Percentiles rank a stretch among this genome's conserved stretches.
These are phyloP conservation scores for Cucurbita ficifolia DNA, from an alignment of 306 rosid genomes.

Conservation along the genomic window DNA sequence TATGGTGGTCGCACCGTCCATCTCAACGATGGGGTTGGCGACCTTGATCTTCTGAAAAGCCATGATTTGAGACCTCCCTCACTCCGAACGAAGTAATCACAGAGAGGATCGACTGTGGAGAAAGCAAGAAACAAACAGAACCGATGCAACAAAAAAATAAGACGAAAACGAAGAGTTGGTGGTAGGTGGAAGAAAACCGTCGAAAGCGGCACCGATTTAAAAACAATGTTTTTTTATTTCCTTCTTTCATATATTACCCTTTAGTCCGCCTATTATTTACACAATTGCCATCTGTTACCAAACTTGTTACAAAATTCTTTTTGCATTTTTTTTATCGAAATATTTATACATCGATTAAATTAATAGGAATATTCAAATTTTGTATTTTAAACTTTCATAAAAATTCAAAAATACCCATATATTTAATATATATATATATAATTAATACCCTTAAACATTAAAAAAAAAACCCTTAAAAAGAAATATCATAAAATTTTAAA, in stretches of 20 bases:
- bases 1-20: constrained; percentile 59
- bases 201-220: neutral
- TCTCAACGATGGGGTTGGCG: constrained; percentile 91
- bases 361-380: too few relatives aligned
- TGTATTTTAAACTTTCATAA: too few relatives aligned
- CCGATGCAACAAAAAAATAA: neutral
- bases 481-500: too few relatives aligned
- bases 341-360: too few relatives aligned
- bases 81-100: neutral
- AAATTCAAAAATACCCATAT: too few relatives aligned
- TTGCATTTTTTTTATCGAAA: neutral
- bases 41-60: constrained; percentile 83
- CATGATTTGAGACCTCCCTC: constrained; percentile 22
- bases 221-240: neutral
- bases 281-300: neutral
- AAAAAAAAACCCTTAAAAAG: too few relatives aligned
- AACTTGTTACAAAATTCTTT: neutral
- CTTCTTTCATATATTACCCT: neutral
- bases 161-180: neutral
- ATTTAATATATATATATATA: too few relatives aligned
- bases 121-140: neutral
- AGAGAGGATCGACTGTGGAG: neutral
- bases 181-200: neutral
- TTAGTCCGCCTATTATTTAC: neutral
- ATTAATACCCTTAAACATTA: too few relatives aligned